Conservation (phyloP, 352 stramenopile species). For the Pythium folliculosum region DNA sequence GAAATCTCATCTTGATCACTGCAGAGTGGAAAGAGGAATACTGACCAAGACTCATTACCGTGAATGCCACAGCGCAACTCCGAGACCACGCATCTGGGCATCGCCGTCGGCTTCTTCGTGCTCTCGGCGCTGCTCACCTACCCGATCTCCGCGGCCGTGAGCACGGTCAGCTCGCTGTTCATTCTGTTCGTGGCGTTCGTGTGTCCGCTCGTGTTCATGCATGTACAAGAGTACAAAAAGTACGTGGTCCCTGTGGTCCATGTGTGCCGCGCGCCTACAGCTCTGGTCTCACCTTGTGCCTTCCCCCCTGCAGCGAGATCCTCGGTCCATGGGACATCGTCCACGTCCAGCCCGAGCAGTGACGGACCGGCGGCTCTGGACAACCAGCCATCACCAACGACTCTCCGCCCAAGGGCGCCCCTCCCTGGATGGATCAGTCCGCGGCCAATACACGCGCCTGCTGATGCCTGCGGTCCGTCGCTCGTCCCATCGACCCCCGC, state of each 20-base stretch:
- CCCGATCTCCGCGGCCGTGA: conserved; percentile 66
- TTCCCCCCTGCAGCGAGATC: conserved; percentile 60
- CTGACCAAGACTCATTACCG: background rate
- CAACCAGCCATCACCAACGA: background rate
- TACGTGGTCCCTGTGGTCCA: too few relatives aligned
- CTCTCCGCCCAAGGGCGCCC: too few relatives aligned
- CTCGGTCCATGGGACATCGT: conserved; percentile 92
- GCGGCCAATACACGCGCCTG: too few relatives aligned
- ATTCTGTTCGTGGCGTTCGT: conserved; percentile 84
- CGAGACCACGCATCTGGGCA: conserved; percentile 66
- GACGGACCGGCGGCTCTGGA: background rate
- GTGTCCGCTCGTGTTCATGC: conserved; percentile 90
- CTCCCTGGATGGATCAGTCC: too few relatives aligned
- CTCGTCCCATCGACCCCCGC: background rate
- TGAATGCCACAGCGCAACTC: conserved; percentile 43
- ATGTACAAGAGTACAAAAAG: conserved; percentile 91
- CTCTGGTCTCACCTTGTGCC: conserved; percentile 6
- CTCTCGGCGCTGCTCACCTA: conserved; percentile 77
- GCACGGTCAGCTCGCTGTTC: conserved; percentile 59
- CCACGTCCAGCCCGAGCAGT: conserved; percentile 42
- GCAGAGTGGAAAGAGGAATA: background rate
- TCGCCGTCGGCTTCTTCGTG: conserved; percentile 68
- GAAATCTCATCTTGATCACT: background rate
- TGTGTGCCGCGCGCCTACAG: too few relatives aligned
- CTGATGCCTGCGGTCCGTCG: background rate